Evolutionary conservation across 2,329 filamentous ascomycete species (phyloP), one percentile per base, ranked within the genome.

Genomic region (Monosporascus sp.): DNA sequence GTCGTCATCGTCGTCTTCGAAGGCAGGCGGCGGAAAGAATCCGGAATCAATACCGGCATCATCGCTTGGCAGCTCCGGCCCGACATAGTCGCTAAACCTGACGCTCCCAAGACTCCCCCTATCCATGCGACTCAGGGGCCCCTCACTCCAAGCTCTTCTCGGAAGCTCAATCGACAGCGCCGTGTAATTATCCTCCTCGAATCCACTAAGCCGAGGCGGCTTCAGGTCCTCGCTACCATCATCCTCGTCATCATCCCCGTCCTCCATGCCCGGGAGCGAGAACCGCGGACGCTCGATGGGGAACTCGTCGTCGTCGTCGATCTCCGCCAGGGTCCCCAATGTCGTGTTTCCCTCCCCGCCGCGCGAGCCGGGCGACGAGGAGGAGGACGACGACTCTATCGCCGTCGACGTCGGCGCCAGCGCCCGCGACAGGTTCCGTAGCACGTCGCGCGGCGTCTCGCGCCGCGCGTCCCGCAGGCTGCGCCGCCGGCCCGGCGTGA

Each of bases 181-280:
- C 0, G 83, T 86, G 56, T 76, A 76, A 58, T 85, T 78, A 43
- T 83, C 80, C 26, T 84, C 80, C 52, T 85, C 82, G 24, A 86
- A 62, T 9, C 76, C 73, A 34, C 79, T 77, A 49, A 80, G 76
- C 50, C 73, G 75, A 34, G 83, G 83, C 8, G 80, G 80, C 40
- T 74, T 73, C 52, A 83, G 61, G 22, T 81, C 72, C 17, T 77
- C 72, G 52, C 67, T 69, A 41, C 73, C 69, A 43, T 80, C 77
- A 20, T 81, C 79, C 49, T 71, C 68, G 51, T 78, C 76, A 37
- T 76, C 74, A 41, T 75, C 74, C 22, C 76, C 70, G 31, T 76
- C 76, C 24, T 82, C 66, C 22, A 46, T 46, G 14, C 22, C 24
- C 5, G 81, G 78, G 26, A 86, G 66, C 7, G 82, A 84, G 53